Base-by-base conservation (phyloP, 768 basidiomycete genomes). In the Scleroderma citrinum region DNA sequence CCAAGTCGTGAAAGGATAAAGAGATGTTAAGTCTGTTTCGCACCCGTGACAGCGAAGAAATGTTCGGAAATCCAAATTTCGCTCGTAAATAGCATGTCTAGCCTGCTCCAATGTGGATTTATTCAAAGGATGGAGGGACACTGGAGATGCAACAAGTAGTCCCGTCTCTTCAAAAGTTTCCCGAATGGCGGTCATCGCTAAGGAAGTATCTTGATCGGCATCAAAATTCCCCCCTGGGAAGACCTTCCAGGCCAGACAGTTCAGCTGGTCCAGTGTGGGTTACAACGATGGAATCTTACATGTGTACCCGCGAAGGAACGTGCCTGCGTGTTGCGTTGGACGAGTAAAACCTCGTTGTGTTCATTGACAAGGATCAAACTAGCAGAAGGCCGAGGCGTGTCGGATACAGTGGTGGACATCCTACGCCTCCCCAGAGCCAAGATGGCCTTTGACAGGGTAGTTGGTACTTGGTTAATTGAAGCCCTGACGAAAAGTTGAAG, bases 151-250 rank as follows among this genome's bases (percentile, higher is more conserved):
- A 13, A 87, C 62, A 13, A 87, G 63, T 24, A 87, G 63, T 2
- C 85, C 86, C 3, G 84, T 75, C 59, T 89, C 86, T 58, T 89
- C 86, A 50, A 89, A 87, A 0, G 85, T 82, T 66, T 89, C 85
- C 16, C 86, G 74, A 38, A 87, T 81, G 3, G 84, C 86, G 13
- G 84, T 87, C 49, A 82, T 71, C 29, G 63, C 62, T 17, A 83
- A 60, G 10, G 78, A 78, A 6, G 60, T 58, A 55, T 87, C 85
- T 54, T 87, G 83, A 47, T 69, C 65, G 42, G 70, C 53, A 68
- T 87, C 85, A 36, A 70, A 73, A 61, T 85, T 85, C 16, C 86
- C 86, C 13, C 86, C 86, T 7, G 86, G 86, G 57, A 87, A 89
- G 24, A 87, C 86, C 86, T 88, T 52, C 21, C 37, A 20, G 24